phyloP scores from a whole-genome alignment of 768 basidiomycete genomes.

The Termitomyces sp. region DNA sequence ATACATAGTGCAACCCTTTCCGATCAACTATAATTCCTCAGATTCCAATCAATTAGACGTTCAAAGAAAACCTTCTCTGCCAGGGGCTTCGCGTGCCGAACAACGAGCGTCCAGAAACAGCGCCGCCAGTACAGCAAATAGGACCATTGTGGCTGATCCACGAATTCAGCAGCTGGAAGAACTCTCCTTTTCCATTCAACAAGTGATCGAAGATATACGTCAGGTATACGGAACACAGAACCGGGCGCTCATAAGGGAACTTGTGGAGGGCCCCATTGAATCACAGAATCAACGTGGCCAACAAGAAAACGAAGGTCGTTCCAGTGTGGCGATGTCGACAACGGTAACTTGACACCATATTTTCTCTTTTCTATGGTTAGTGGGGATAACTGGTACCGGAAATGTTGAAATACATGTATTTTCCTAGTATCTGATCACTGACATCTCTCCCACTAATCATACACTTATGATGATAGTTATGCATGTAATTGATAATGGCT shows the following conservation, averaged over 20 bases:
- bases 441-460: no score
- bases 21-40: not conserved
- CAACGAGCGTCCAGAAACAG: not conserved
- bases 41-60: not conserved
- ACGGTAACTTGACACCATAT: not conserved
- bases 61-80: not conserved
- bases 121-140: not conserved
- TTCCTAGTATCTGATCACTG: no score
- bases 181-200: not conserved
- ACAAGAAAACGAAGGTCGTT: not conserved
- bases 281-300: not conserved
- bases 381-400: no score
- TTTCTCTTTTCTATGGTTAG: not conserved
- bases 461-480: not conserved
- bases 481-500: not conserved
- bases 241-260: not conserved
- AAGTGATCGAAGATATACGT: not conserved
- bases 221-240: not conserved
- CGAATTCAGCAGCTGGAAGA: not conserved
- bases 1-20: not conserved
- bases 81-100: not conserved
- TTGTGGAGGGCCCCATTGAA: not conserved
- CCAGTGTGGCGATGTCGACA: not conserved
- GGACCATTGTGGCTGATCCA: not conserved
- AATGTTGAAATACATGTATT: no score